Conservation (phyloP, 306 rosid genomes). For the Medicago truncatula region DNA sequence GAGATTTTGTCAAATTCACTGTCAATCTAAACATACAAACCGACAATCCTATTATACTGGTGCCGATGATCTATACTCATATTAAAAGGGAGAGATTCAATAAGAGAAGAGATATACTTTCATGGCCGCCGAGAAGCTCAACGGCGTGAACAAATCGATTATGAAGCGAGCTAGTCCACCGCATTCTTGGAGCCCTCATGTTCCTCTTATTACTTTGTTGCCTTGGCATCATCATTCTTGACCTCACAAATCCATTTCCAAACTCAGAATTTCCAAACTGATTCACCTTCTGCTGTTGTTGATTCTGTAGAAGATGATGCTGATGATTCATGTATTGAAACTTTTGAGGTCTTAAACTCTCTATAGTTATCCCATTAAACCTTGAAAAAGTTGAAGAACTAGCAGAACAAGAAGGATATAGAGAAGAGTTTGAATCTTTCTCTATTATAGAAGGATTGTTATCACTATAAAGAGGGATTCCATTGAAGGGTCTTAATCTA, state of each 20-base stretch:
- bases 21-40: background rate
- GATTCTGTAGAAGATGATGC: conserved; percentile 31
- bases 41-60: background rate
- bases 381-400: conserved; percentile 39
- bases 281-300: conserved; percentile 35
- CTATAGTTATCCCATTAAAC: conserved; percentile 64
- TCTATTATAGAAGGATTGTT: conserved; percentile 39
- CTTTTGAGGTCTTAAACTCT: conserved; percentile 48
- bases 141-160: conserved; percentile 92
- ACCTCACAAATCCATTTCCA: conserved; percentile 56
- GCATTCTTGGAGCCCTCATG: conserved; percentile 94
- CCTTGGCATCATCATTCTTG: conserved; percentile 61
- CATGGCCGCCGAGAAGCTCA: conserved; percentile 95
- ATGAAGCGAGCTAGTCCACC: conserved; percentile 94
- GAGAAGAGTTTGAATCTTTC: conserved; percentile 39
- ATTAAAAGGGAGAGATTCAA: background rate
- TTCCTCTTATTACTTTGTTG: conserved; percentile 58
- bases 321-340: conserved; percentile 41
- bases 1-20: background rate
- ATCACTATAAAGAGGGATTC: conserved; percentile 65
- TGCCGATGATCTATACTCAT: background rate
- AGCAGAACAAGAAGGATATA: conserved; percentile 35
- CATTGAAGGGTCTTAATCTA: conserved; percentile 58
- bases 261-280: conserved; percentile 57
- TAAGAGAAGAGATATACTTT: conserved; percentile 54